phyloP scores from a whole-genome alignment of 1,139 yeast genomes.

The Lodderomyces parapsilosis region DNA sequence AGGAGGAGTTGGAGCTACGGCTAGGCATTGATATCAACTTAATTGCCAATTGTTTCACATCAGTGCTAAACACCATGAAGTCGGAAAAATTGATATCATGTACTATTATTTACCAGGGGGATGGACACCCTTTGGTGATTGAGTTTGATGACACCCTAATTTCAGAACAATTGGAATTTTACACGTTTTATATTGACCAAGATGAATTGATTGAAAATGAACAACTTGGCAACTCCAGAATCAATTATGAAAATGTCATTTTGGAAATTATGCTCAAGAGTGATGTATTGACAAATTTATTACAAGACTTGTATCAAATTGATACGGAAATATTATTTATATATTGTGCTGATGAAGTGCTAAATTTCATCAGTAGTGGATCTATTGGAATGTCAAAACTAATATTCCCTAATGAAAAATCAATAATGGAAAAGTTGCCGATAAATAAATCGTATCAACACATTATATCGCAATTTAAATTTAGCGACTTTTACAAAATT shows the following conservation, averaged over 20 bases:
- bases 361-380: constrained; percentile 62
- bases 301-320: constrained; percentile 67
- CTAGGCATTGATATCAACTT: constrained; percentile 40
- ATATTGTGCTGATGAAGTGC: constrained; percentile 31
- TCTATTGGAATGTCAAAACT: constrained; percentile 70
- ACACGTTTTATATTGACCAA: constrained; percentile 47
- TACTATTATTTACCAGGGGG: constrained; percentile 45
- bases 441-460: constrained; percentile 16
- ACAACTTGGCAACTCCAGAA: constrained; percentile 10
- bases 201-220: constrained; percentile 24
- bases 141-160: constrained; percentile 71
- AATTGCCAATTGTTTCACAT: constrained; percentile 34
- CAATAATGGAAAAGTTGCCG: constrained; percentile 52
- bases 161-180: constrained; percentile 69
- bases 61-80: constrained; percentile 20
- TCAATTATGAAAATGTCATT: constrained; percentile 51
- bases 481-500: constrained; percentile 51
- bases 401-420: constrained; percentile 62
- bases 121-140: constrained; percentile 64
- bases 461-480: constrained; percentile 47
- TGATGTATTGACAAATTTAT: constrained; percentile 58
- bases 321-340: constrained; percentile 60
- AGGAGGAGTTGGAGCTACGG: constrained; percentile 21
- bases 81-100: constrained; percentile 24
- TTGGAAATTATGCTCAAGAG: constrained; percentile 71